Conservation (phyloP, 1,284 basidiomycete species). For the Irpex sp. region DNA sequence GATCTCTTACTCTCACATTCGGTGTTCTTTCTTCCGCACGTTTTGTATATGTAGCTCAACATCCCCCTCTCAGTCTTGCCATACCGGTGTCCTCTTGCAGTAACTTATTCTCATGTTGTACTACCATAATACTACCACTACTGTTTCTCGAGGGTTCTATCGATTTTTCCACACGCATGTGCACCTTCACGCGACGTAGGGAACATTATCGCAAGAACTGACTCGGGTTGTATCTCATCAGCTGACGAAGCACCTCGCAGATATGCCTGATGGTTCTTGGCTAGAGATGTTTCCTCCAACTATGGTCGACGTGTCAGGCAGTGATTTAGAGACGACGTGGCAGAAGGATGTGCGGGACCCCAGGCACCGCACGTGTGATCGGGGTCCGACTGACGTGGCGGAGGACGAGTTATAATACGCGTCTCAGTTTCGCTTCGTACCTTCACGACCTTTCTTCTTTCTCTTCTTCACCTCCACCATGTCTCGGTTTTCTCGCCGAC, state of each 20-base stretch:
- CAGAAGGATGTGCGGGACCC: slow-evolving; percentile 5
- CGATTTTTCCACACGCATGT: background rate
- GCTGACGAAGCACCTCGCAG: background rate
- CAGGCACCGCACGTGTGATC: background rate
- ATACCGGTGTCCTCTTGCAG: background rate
- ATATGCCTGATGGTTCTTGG: background rate
- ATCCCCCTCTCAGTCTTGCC: background rate
- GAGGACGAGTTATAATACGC: slow-evolving; percentile 1
- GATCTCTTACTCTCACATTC: background rate
- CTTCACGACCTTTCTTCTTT: slow-evolving; percentile 6
- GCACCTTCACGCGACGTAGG: background rate
- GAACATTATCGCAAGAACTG: slow-evolving; percentile 9
- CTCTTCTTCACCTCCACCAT: slow-evolving; percentile 22
- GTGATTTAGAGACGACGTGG: slow-evolving; percentile 11
- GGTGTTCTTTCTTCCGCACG: background rate
- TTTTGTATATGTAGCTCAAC: background rate
- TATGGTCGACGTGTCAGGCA: background rate
- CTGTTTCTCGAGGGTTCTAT: background rate
- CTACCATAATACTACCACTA: background rate
- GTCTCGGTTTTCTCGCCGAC: slow-evolving; percentile 36
- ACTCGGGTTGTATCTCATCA: background rate
- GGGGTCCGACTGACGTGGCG: slow-evolving; percentile 17
- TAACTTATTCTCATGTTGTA: background rate
- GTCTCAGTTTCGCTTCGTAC: background rate
- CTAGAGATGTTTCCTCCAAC: background rate